Conservation (phyloP, 1,284 basidiomycete genomes). For the Coriolopsis trogii region DNA sequence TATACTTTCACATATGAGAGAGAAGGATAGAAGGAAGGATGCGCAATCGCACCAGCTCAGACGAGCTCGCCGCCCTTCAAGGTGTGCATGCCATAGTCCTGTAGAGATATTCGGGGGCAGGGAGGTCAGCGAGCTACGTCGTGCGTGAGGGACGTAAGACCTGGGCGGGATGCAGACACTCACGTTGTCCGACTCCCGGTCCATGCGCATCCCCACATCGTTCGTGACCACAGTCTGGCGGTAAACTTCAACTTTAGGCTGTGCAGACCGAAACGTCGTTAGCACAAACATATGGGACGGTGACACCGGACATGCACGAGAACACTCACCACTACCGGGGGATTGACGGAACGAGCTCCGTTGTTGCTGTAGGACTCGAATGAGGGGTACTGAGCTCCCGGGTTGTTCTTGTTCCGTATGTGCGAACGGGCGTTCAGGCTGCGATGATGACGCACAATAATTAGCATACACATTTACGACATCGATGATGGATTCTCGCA, state of each 20-base stretch:
- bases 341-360: slow-evolving; percentile 8
- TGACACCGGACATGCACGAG: background rate
- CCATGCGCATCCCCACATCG: slow-evolving; percentile 9
- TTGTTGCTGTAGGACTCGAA: slow-evolving; percentile 14
- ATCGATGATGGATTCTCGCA: background rate
- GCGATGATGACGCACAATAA: too few species aligned
- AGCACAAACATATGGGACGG: background rate
- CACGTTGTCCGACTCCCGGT: slow-evolving; percentile 9
- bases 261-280: too few species aligned
- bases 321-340: slow-evolving; percentile 6
- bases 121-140: background rate
- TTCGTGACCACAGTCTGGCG: slow-evolving; percentile 18
- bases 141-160: too few species aligned
- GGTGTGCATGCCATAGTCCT: slow-evolving; percentile 14
- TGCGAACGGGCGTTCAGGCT: slow-evolving; percentile 16
- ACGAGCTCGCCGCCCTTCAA: slow-evolving; percentile 17
- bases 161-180: background rate
- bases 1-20: too few species aligned
- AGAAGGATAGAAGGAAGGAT: too few species aligned
- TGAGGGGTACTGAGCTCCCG: slow-evolving; percentile 15
- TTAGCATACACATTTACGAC: background rate
- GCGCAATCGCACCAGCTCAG: too few species aligned
- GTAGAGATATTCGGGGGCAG: background rate
- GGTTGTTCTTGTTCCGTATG: slow-evolving; percentile 10
- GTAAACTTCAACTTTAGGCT: slow-evolving; percentile 19